These are phyloP conservation scores for Flaveria bidentis DNA, from an alignment of 129 eudicot species.

Conservation along the genomic window DNA sequence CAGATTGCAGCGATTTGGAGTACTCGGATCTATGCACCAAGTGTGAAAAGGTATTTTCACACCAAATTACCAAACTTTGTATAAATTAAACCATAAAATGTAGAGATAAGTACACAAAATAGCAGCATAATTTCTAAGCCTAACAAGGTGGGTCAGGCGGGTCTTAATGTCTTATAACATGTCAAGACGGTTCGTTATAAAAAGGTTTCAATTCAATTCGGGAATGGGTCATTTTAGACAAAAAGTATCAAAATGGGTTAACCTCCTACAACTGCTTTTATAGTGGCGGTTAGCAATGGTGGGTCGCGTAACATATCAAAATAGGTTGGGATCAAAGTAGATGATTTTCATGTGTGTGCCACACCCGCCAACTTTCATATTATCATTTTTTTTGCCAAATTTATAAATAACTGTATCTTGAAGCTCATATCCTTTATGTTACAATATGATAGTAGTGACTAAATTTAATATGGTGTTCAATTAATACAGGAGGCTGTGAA, in stretches of 20 bases:
- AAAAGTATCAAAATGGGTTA: not conserved
- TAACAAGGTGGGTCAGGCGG: not conserved
- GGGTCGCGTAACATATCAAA: not conserved
- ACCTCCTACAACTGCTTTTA: not conserved
- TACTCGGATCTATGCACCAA: conserved; percentile 52
- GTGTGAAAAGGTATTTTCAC: conserved; percentile 75
- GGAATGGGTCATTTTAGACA: not conserved
- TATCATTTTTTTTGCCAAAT: not conserved
- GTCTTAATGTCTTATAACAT: not conserved
- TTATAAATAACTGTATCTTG: not conserved
- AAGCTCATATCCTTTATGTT: too few relatives aligned
- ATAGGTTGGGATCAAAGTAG: too few relatives aligned
- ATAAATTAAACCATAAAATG: not conserved
- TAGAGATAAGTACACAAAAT: not conserved
- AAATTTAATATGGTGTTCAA: not conserved
- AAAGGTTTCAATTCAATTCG: not conserved
- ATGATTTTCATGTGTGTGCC: too few relatives aligned
- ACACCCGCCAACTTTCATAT: too few relatives aligned
- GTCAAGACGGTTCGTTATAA: not conserved
- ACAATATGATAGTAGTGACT: too few relatives aligned
- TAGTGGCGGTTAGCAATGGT: not conserved
- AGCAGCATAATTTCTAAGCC: not conserved
- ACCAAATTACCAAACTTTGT: conserved; percentile 1
- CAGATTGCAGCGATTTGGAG: conserved; percentile 42
- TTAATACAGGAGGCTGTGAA: conserved; percentile 85